Conservation (phyloP, 2,329 filamentous ascomycete species). For the Penicillium sp. region DNA sequence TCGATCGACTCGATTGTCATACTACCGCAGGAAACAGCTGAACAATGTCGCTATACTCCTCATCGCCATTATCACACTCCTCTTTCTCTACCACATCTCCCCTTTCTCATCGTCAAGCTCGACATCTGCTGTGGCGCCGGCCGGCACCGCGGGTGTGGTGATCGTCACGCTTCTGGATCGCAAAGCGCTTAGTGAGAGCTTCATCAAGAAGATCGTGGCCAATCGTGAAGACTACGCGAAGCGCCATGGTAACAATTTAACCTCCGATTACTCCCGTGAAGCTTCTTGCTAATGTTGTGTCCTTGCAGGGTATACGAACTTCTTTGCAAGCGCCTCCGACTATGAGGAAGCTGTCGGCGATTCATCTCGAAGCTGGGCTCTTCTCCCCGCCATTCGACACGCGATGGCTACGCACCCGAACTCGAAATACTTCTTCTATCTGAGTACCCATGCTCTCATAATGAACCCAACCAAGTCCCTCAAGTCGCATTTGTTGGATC, state of each 20-base stretch:
- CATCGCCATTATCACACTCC: slow-evolving; percentile 59
- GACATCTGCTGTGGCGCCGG: slow-evolving; percentile 29
- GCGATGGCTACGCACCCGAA: slow-evolving; percentile 80
- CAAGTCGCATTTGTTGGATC: slow-evolving; percentile 71
- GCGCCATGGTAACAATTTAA: slow-evolving; percentile 72
- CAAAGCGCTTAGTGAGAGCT: slow-evolving; percentile 64
- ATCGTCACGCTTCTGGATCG: slow-evolving; percentile 85
- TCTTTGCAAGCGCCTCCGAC: slow-evolving; percentile 76
- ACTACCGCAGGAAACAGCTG: slow-evolving; percentile 64
- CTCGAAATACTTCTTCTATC: slow-evolving; percentile 81
- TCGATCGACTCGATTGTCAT: slow-evolving; percentile 48
- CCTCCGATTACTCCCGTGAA: neutral
- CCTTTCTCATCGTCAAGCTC: slow-evolving; percentile 39
- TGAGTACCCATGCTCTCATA: slow-evolving; percentile 83
- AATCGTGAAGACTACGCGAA: slow-evolving; percentile 86
- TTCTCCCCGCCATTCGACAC: slow-evolving; percentile 84
- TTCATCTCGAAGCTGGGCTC: slow-evolving; percentile 57
- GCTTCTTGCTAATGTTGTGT: neutral
- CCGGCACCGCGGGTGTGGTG: slow-evolving; percentile 61
- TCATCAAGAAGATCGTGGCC: slow-evolving; percentile 73
- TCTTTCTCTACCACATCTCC: slow-evolving; percentile 69
- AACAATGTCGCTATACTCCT: slow-evolving; percentile 62
- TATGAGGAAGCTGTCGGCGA: slow-evolving; percentile 60
- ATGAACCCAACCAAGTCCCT: slow-evolving; percentile 78
- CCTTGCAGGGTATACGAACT: slow-evolving; percentile 75